Evolutionary conservation across 1,284 basidiomycete genomes (phyloP).

Genomic region (Ustilago xerochloae): DNA sequence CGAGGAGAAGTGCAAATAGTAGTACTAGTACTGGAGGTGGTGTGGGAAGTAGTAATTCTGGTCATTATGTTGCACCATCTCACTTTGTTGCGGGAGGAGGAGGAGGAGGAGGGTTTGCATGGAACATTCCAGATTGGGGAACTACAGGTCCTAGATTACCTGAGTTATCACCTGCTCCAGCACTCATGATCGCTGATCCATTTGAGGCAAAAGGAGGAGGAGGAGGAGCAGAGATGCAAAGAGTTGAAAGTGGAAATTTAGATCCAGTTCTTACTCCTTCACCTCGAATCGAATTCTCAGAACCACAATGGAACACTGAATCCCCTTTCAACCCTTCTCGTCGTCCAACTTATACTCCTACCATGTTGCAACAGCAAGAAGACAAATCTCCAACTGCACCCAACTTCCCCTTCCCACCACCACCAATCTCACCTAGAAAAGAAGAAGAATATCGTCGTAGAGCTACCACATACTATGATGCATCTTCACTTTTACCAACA

Average conservation of each 20-base stretch:
- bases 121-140: conserved; percentile 27
- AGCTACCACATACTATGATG: conserved; percentile 29
- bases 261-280: conserved; percentile 22
- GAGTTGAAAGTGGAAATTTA: conserved; percentile 23
- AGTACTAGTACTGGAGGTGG: conserved; percentile 4
- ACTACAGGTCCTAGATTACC: conserved; percentile 1
- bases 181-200: conserved; percentile 29
- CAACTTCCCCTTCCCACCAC: conserved; percentile 9
- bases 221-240: conserved; percentile 12
- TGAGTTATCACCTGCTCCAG: conserved; percentile 14
- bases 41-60: too few relatives aligned
- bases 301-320: conserved; percentile 15
- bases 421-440: not conserved
- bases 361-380: not conserved
- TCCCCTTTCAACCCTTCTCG: conserved; percentile 20
- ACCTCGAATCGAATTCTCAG: not conserved
- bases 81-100: not conserved
- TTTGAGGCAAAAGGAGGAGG: not conserved
- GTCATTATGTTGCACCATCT: too few relatives aligned
- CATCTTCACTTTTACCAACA: conserved; percentile 5
- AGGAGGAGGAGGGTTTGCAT: conserved; percentile 5
- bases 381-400: conserved; percentile 21
- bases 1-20: conserved; percentile 5
- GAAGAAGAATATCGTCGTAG: not conserved
- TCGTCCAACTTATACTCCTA: not conserved